Evolutionary conservation across 345 rosid genomes (phyloP).

Genomic region (Dimocarpus longan): DNA sequence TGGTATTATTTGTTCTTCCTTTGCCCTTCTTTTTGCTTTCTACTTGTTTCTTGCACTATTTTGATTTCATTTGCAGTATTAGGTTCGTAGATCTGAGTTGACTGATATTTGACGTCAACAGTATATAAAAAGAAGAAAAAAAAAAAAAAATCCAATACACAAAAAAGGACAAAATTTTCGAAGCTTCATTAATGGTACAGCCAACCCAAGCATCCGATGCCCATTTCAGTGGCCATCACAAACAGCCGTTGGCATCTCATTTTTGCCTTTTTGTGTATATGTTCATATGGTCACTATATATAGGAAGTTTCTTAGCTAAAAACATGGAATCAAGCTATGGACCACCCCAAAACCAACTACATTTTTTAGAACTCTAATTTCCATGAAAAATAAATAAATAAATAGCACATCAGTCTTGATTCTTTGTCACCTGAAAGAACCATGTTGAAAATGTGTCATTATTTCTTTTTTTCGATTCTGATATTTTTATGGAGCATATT

Average conservation of each 20-base stretch:
- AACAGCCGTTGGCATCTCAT: background rate
- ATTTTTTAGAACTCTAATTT: too few species aligned
- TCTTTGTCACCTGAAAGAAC: background rate
- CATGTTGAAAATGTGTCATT: background rate
- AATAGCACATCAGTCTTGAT: background rate
- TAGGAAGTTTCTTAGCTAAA: too few species aligned
- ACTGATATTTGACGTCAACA: too few species aligned
- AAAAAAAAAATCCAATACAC: too few species aligned
- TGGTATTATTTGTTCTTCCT: too few species aligned
- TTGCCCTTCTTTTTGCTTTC: too few species aligned
- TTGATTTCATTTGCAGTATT: too few species aligned
- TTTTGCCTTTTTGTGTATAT: background rate
- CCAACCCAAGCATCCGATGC: slow-evolving; percentile 1
- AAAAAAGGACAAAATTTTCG: background rate
- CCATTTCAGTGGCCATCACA: background rate
- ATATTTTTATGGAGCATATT: background rate
- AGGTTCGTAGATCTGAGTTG: too few species aligned
- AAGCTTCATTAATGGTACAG: background rate
- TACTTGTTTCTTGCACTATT: too few species aligned
- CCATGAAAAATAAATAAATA: too few species aligned
- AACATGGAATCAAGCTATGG: background rate
- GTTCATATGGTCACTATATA: background rate
- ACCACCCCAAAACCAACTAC: background rate
- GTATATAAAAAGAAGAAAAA: too few species aligned
- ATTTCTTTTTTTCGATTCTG: background rate